Evolutionary conservation across 192 early-diverging fungal species (phyloP), one percentile per base, ranked within the genome.

Genomic region (Kickxella alabastrina): DNA sequence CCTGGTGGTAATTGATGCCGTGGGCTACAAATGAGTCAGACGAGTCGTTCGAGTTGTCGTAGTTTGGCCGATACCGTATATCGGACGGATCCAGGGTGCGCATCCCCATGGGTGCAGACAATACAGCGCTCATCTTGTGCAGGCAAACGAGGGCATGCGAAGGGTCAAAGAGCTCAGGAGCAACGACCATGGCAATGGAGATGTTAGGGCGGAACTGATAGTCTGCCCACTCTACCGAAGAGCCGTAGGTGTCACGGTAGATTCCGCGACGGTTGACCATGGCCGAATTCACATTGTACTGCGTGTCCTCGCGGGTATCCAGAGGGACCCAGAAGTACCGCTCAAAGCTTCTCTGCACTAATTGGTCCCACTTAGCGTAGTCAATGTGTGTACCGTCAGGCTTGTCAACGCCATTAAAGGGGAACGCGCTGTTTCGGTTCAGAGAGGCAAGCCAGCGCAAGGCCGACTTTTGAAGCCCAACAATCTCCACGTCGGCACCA

Each of bases 1-100:
- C 97, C 64, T 97, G 90, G 52, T 99, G 95, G 63, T 99, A 99
- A 60, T 99, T 99, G 71, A 89, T 89, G 15, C 97, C 97, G 53
- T 99, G 95, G 3, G 97, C 95, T 1, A 95, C 81, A 10, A 83
- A 72, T 8, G 84, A 68, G 52, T 99, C 95, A 37, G 66, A 63
- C 12, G 85, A 85, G 53, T 99, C 92, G 62, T 99, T 87, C 37
- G 76, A 75, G 63, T 99, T 99, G 65, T 95, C 85, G 64, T 99
- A 99, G 43, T 83, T 49, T n/a, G 91, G 92, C 24, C 92, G 83
- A 61, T 99, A 97, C n/a, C 82, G 84, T 79, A 83, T 87, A 61
- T 99, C 97, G 3, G 43, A 46, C n/a, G 95, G 97, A 72, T 99
- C 95, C 37, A 99, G 68, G 1, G 97, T 97, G 52, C 90, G 87